These are phyloP conservation scores for Aeschynomene evenia DNA, from an alignment of 306 rosid species.

Conservation along the genomic window DNA sequence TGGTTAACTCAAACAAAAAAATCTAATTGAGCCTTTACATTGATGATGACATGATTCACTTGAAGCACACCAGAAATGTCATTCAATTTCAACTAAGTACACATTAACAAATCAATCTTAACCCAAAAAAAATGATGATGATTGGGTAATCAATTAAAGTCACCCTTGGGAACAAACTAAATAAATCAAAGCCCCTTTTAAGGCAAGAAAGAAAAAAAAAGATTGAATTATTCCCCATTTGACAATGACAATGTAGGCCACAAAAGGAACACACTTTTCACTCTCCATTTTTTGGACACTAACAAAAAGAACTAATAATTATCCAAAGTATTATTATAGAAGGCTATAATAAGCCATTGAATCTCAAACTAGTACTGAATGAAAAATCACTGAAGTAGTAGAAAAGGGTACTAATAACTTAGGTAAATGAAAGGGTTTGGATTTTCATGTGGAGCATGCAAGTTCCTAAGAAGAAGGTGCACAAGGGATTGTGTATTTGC, in stretches of 20 bases:
- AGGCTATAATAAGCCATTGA: conserved; percentile 55
- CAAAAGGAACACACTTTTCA: conserved; percentile 49
- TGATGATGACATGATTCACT: neutral
- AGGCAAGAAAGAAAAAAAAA: conserved; percentile 40
- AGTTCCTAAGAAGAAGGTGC: conserved; percentile 78
- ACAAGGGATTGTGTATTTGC: conserved; percentile 64
- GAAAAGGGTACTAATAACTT: conserved; percentile 11
- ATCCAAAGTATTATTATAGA: neutral
- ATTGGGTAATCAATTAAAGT: conserved; percentile 51
- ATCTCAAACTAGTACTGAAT: conserved; percentile 30
- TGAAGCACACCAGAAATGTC: neutral
- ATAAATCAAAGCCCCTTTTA: conserved; percentile 34
- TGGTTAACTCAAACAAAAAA: too few species aligned
- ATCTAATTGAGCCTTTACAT: neutral
- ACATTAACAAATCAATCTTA: conserved; percentile 12
- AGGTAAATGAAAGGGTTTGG: conserved; percentile 64
- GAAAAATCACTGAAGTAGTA: conserved; percentile 26
- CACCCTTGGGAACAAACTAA: conserved; percentile 31
- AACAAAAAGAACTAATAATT: conserved; percentile 26
- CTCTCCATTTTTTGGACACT: conserved; percentile 46
- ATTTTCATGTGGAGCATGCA: conserved; percentile 92
- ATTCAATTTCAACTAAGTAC: neutral
- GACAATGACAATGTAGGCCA: conserved; percentile 73
- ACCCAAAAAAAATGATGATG: conserved; percentile 37
- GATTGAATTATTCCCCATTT: conserved; percentile 49